Evolutionary conservation across 495 filamentous ascomycete genomes (phyloP), one percentile per base, ranked within the genome.

Genomic region (Friedmanniomyces simplex): DNA sequence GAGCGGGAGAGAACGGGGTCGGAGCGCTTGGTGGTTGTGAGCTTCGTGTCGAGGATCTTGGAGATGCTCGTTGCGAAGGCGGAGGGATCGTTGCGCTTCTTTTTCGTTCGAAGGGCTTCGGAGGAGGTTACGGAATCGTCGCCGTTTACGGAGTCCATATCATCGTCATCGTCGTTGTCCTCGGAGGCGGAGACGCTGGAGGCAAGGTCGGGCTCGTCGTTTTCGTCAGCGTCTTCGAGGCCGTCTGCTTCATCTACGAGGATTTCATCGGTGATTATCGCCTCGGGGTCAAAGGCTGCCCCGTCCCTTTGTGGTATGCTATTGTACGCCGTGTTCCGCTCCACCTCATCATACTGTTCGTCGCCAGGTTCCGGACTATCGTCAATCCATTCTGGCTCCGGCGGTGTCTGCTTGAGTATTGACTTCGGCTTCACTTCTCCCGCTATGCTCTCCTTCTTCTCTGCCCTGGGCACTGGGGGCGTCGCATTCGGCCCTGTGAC

Each of bases 21-120:
- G 42, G 80, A 76, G 20, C 91, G 86, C 58, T 87, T 84, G 14
- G 84, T 78, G 8, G 79, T 82, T 0, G 90, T 83, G 2, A 97
- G 76, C 72, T 97, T 97, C 54, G 86, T 87, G 30, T 79, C 77
- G 21, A 98, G 78, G 72, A 98, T 97, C 66, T 89, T 89, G 62
- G 84, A 82, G 66, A 98, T 93, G 39, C 89, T 91, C 24, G 82
- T 90, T 10, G 90, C 87, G 73, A 98, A 96, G 47, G 86, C 89
- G 54, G 77, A 73, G 13, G 93, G 89, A 71, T 98, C 91, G 69
- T 96, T 91, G 60, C 89, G 87, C 69, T 95, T 93, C 60, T 77
- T 76, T 53, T 58, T 63, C 16, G 52, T 42, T 32, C 22, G 37
- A 1, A 51, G 7, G 21, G 52, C 57, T 37, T 26, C 32, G 11